Percentiles rank a stretch among this genome's conserved stretches.
Conservation (phyloP, 805 yeast genomes). For the Wickerhamiella galacta region DNA sequence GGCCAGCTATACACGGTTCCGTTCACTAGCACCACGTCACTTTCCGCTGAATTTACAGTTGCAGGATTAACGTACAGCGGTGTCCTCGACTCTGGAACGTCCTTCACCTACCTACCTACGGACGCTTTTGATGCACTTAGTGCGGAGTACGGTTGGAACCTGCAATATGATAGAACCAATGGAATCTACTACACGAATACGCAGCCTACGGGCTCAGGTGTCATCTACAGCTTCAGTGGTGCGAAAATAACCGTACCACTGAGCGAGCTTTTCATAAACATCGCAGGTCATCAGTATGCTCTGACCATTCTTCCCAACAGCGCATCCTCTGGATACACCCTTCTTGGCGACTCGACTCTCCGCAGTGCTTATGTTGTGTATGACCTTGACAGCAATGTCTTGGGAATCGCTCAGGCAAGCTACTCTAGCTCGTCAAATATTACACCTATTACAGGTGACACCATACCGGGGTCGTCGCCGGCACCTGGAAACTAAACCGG, state of each 20-base stretch:
- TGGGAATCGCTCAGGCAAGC: slow-evolving; percentile 38
- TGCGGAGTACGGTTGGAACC: background rate
- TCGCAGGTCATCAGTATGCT: background rate
- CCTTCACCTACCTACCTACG: slow-evolving; percentile 29
- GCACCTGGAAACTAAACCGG: too few species aligned
- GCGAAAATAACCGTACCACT: background rate
- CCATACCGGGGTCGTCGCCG: too few species aligned
- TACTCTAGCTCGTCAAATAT: too few species aligned
- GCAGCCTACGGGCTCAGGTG: background rate
- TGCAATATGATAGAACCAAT: background rate
- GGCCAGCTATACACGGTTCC: slow-evolving; percentile 26
- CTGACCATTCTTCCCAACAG: background rate
- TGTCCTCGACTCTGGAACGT: slow-evolving; percentile 35
- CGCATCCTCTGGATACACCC: too few species aligned
- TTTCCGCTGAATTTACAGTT: slow-evolving; percentile 10
- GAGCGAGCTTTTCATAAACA: background rate
- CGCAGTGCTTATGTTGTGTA: slow-evolving; percentile 48
- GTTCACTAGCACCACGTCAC: slow-evolving; percentile 4
- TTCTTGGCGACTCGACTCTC: slow-evolving; percentile 44
- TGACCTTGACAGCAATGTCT: slow-evolving; percentile 38
- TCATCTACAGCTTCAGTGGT: background rate
- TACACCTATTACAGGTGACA: too few species aligned
- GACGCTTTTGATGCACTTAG: slow-evolving; percentile 8
- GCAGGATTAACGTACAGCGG: background rate
- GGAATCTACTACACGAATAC: background rate